phyloP scores from a whole-genome alignment of 805 yeast species.

The Wickerhamiella occidentalis region DNA sequence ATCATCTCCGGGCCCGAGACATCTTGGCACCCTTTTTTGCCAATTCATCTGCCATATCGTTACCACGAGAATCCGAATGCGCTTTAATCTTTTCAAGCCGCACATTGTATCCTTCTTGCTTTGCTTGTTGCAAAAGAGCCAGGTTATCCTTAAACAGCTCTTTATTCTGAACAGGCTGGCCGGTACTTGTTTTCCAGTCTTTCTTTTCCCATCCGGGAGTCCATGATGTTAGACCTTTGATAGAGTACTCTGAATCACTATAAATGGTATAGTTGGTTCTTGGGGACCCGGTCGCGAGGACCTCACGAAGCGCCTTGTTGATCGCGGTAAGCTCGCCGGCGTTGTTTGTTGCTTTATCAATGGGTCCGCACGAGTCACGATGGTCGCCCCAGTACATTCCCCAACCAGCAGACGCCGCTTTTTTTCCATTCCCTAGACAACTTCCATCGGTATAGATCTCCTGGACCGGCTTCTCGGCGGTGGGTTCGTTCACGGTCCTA shows the following conservation, averaged over 20 bases:
- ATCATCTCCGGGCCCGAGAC: not conserved
- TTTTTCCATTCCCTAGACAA: slow-evolving; percentile 38
- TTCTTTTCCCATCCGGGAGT: slow-evolving; percentile 41
- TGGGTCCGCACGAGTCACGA: slow-evolving; percentile 43
- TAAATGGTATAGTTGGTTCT: slow-evolving; percentile 29
- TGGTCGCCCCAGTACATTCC: slow-evolving; percentile 63
- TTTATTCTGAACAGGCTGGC: slow-evolving; percentile 38
- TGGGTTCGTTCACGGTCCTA: too few relatives aligned
- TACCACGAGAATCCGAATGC: slow-evolving; percentile 58
- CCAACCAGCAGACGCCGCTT: slow-evolving; percentile 43
- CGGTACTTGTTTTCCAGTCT: slow-evolving; percentile 40
- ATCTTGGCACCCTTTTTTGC: slow-evolving; percentile 46
- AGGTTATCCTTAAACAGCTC: slow-evolving; percentile 37
- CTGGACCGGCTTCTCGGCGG: not conserved
- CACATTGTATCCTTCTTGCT: slow-evolving; percentile 26
- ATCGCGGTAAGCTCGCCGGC: slow-evolving; percentile 70
- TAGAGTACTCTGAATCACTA: slow-evolving; percentile 63
- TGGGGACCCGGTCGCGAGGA: slow-evolving; percentile 9
- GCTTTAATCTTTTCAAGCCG: slow-evolving; percentile 54
- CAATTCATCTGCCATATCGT: slow-evolving; percentile 61
- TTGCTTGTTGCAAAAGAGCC: slow-evolving; percentile 30
- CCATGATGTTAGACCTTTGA: slow-evolving; percentile 48
- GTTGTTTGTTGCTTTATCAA: slow-evolving; percentile 53
- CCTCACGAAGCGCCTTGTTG: slow-evolving; percentile 38
- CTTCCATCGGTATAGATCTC: slow-evolving; percentile 6